Base-by-base conservation (phyloP, 805 yeast genomes). In the Torulaspora maleeae region DNA sequence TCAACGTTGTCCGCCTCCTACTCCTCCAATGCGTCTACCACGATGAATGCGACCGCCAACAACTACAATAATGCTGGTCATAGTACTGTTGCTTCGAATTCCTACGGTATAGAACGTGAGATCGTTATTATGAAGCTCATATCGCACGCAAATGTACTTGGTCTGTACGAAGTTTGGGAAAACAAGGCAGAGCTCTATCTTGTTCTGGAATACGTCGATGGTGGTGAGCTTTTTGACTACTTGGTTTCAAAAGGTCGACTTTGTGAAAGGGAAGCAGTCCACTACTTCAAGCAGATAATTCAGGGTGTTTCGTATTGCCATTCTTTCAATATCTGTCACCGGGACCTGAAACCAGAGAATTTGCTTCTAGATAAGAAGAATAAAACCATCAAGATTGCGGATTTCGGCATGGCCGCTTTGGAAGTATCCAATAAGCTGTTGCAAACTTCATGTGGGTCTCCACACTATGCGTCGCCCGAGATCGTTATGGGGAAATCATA, bases 111-210 rank as follows among this genome's bases (percentile, higher is more conserved):
- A 36, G 99, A 93, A 68, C 78, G 98, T 54, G 99, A 93, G 64
- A 95, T 93, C 52, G 90, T 93, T 56, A 93, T 93, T 56, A 93
- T 91, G 99, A 93, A 93, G 68, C 74, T 93, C 34, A 79, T 93
- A 37, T 86, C 93, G 49, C 98, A 93, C 66, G 88, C 95, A 10
- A 91, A 93, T 60, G 93, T 93, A 19, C 81, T 93, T 78, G 85
- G 93, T 20, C 72, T 93, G 32, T 93, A 89, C 63, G 99, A 93
- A 61, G 99, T 93, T 19, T 93, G 98, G 98, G 99, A 93, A 67
- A 91, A 95, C 53, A 83, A 88, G 53, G 88, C 87, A 60, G 96
- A 91, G 49, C 73, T 93, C 46, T 86, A 82, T 58, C 64, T 86
- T 52, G 88, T 86, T 12, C 68, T 86, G 41, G 95, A 86, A 61